A percentile compares a stretch with the other conserved stretches of the same genome.
Evolutionary conservation across 78 protist genomes (phyloP).

Genomic region (Cavenderia fasciculata): DNA sequence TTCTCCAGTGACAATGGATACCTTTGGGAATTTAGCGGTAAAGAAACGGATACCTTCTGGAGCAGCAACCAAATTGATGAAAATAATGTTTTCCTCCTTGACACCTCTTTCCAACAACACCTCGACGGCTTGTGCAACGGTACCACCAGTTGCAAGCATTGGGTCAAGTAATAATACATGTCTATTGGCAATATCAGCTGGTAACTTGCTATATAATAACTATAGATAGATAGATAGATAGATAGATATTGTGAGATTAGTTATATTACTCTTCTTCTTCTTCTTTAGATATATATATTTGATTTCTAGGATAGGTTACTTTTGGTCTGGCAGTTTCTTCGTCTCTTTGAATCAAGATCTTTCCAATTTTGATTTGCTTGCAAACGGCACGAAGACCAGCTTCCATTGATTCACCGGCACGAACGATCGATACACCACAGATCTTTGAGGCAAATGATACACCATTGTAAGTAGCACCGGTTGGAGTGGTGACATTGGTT

Average conservation of each 20-base stretch:
- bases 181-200: slow-evolving; percentile 77
- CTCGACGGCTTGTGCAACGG: slow-evolving; percentile 71
- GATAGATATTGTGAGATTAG: neutral
- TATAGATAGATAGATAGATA: neutral
- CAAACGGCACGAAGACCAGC: slow-evolving; percentile 85
- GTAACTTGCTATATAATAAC: slow-evolving; percentile 77
- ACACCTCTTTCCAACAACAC: slow-evolving; percentile 82
- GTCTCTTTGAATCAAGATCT: slow-evolving; percentile 91
- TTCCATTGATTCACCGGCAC: slow-evolving; percentile 95
- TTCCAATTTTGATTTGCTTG: slow-evolving; percentile 89
- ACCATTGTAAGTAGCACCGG: slow-evolving; percentile 68
- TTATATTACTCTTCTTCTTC: too few relatives aligned
- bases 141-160: slow-evolving; percentile 89
- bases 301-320: slow-evolving; percentile 11
- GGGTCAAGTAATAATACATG: slow-evolving; percentile 84
- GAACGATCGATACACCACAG: slow-evolving; percentile 88
- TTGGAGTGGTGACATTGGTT: slow-evolving; percentile 83
- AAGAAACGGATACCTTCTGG: slow-evolving; percentile 84
- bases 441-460: slow-evolving; percentile 63
- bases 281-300: neutral
- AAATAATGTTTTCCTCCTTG: slow-evolving; percentile 73
- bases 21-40: slow-evolving; percentile 45
- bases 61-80: slow-evolving; percentile 80
- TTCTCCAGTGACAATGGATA: slow-evolving; percentile 79
- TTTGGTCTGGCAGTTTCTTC: slow-evolving; percentile 90